A percentile compares a stretch with the other conserved stretches of the same genome.
phyloP scores from a whole-genome alignment of 2,329 filamentous ascomycete genomes.

The Pseudogymnoascus sp. region DNA sequence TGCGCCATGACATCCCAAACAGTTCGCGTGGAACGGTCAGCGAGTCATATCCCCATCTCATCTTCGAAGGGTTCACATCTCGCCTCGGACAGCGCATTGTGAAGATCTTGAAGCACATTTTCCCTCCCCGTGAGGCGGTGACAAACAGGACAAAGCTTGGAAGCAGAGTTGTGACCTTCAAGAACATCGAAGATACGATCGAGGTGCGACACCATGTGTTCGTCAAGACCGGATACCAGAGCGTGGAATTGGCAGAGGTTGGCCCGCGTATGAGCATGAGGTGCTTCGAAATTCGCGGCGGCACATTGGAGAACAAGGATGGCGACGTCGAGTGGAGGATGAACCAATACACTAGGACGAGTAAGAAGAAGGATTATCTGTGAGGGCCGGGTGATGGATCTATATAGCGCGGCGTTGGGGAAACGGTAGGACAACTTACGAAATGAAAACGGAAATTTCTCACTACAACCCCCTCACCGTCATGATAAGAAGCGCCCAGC shows the following conservation, averaged over 20 bases:
- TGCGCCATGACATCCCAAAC: constrained; percentile 89
- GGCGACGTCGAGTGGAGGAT: constrained; percentile 96
- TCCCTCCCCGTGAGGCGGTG: constrained; percentile 76
- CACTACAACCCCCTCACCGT: constrained; percentile 7
- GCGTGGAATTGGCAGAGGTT: constrained; percentile 81
- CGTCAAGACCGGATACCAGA: constrained; percentile 83
- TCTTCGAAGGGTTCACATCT: constrained; percentile 90
- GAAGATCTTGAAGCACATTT: constrained; percentile 88
- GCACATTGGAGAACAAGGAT: constrained; percentile 88
- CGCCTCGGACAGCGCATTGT: constrained; percentile 74
- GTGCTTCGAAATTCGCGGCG: constrained; percentile 84
- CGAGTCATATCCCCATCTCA: constrained; percentile 87
- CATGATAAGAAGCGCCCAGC: constrained; percentile 12
- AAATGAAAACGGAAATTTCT: constrained; percentile 7
- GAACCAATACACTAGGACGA: constrained; percentile 89
- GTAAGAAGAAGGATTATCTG: constrained; percentile 91
- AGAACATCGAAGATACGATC: constrained; percentile 88
- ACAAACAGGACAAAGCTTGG: constrained; percentile 70
- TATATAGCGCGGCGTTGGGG: constrained; percentile 29
- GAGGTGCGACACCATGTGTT: constrained; percentile 93
- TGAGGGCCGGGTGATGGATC: constrained; percentile 37
- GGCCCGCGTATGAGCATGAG: constrained; percentile 97
- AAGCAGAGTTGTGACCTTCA: constrained; percentile 84
- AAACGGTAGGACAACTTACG: constrained; percentile 15
- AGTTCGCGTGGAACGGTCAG: constrained; percentile 79